Percentiles rank a stretch among this genome's conserved stretches.
phyloP scores from a whole-genome alignment of 202 grass and related monocot species.

The Alloteropsis angusta region DNA sequence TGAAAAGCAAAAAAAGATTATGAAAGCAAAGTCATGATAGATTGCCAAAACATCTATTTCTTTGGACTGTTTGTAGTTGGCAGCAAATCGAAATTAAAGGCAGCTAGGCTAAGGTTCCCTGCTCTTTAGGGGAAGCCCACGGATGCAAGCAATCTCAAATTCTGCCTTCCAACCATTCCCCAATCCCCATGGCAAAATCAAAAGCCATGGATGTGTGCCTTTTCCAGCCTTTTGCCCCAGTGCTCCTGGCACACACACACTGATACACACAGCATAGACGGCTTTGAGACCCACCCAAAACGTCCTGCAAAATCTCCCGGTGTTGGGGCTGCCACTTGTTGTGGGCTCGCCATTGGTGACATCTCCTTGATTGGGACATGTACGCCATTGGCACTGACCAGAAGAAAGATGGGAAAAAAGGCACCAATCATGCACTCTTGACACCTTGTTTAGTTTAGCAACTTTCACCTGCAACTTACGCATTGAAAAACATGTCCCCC shows the following conservation, averaged over 20 bases:
- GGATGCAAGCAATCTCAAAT: conserved; percentile 26
- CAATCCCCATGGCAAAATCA: background rate
- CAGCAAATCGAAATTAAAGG: background rate
- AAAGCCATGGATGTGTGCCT: background rate
- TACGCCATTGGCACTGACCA: background rate
- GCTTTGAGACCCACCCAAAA: background rate
- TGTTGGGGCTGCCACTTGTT: conserved; percentile 14
- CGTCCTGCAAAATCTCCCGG: background rate
- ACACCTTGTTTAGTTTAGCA: too few relatives aligned
- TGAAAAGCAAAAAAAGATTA: background rate
- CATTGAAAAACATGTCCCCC: too few relatives aligned
- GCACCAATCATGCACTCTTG: background rate
- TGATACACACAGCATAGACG: background rate
- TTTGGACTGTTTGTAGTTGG: background rate
- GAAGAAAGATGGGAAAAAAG: background rate
- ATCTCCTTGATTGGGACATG: conserved; percentile 14
- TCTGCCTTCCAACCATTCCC: background rate
- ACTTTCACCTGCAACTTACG: too few relatives aligned
- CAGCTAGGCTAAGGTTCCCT: background rate
- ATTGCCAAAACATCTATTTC: background rate
- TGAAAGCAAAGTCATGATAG: background rate
- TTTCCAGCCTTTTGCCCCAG: background rate
- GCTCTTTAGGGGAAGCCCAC: conserved; percentile 24
- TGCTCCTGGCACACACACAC: background rate
- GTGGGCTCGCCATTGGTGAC: background rate